Percentiles rank a stretch among this genome's conserved stretches.
Conservation (phyloP, 805 yeast genomes). For the Candida sphagnicola region DNA sequence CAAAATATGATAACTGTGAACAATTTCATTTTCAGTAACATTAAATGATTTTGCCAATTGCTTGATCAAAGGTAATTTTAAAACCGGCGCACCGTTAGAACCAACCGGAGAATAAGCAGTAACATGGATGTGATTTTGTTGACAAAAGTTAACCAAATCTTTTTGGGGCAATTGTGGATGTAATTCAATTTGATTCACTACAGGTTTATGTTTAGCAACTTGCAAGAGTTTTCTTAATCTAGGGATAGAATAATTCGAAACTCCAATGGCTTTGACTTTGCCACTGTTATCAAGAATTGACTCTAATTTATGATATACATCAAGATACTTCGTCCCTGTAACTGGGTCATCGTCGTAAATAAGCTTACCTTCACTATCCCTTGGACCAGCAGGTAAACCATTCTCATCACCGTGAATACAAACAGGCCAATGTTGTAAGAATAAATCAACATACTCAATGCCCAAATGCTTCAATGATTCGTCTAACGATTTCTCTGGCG, state of each 20-base stretch:
- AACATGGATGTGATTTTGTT: constrained; percentile 33
- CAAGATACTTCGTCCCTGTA: constrained; percentile 26
- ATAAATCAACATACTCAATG: constrained; percentile 43
- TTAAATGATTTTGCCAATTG: constrained; percentile 55
- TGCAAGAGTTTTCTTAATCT: constrained; percentile 24
- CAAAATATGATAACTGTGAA: constrained; percentile 57
- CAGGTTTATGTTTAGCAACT: constrained; percentile 22
- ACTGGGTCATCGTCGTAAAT: constrained; percentile 32
- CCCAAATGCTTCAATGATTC: constrained; percentile 37
- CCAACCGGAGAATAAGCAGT: constrained; percentile 67
- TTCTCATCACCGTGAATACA: constrained; percentile 36
- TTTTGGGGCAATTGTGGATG: constrained; percentile 37
- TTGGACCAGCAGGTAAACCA: constrained; percentile 35
- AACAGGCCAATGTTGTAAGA: constrained; percentile 51
- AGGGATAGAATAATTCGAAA: constrained; percentile 30
- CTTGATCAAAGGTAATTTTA: constrained; percentile 46
- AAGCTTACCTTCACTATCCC: constrained; percentile 31
- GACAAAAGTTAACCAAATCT: constrained; percentile 37
- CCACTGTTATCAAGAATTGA: constrained; percentile 21
- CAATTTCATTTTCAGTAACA: constrained; percentile 51
- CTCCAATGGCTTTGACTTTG: constrained; percentile 34
- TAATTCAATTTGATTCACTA: constrained; percentile 31
- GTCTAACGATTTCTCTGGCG: constrained; percentile 39
- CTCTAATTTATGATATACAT: constrained; percentile 27
- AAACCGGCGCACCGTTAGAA: constrained; percentile 58